phyloP scores from a whole-genome alignment of 2,329 filamentous ascomycete species.

The Beauveria sp. region DNA sequence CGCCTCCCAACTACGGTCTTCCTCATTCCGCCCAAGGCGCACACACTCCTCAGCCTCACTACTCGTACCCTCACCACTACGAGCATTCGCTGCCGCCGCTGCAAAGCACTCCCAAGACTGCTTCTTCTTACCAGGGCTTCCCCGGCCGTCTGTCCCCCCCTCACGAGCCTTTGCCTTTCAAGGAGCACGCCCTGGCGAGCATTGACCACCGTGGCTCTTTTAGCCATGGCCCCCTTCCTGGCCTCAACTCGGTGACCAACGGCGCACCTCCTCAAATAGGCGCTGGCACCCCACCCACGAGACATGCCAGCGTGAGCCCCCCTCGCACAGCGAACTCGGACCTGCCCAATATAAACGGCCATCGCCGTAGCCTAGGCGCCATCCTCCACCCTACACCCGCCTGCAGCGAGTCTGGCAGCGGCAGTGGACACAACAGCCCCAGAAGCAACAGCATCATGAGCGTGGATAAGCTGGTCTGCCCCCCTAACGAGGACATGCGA shows the following conservation, averaged over 20 bases:
- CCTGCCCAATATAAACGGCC: conserved; percentile 15
- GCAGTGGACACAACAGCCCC: conserved; percentile 36
- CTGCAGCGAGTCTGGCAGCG: conserved; percentile 37
- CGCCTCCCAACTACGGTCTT: conserved; percentile 16
- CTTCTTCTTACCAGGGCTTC: conserved; percentile 25
- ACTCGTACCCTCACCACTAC: conserved; percentile 23
- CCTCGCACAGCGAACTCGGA: conserved; percentile 35
- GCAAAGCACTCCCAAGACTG: conserved; percentile 23
- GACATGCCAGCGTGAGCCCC: conserved; percentile 42
- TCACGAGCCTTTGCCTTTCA: conserved; percentile 36
- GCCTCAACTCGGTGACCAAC: conserved; percentile 28
- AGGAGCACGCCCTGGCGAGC: conserved; percentile 36
- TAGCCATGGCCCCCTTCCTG: conserved; percentile 37
- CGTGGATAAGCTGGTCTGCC: conserved; percentile 11
- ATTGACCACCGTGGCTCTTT: not conserved
- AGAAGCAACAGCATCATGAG: conserved; percentile 19
- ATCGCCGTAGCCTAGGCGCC: conserved; percentile 38
- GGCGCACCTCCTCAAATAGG: conserved; percentile 21
- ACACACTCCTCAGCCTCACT: conserved; percentile 22
- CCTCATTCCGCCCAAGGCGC: conserved; percentile 17
- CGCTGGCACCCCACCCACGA: conserved; percentile 35
- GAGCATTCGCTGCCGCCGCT: conserved; percentile 33
- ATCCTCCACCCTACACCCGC: conserved; percentile 44
- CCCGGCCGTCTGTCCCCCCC: conserved; percentile 29
- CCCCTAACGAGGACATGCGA: conserved; percentile 50